A percentile compares a stretch with the other conserved stretches of the same genome.
Evolutionary conservation across 1,284 basidiomycete species (phyloP).

Genomic region (Earliella scabrosa): DNA sequence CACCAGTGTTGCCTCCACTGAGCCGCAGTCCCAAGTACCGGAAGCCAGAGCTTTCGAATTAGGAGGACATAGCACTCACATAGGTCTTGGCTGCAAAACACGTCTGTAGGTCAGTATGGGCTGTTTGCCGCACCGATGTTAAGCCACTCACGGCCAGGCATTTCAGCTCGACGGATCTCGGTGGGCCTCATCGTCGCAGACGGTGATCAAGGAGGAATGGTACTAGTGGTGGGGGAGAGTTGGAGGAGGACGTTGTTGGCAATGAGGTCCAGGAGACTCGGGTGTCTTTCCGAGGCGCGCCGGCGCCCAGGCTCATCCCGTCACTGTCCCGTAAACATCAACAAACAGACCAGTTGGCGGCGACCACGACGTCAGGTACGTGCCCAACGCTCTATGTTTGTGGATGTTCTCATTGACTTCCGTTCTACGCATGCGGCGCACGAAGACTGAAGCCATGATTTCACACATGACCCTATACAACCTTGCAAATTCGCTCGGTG

Average conservation of each 20-base stretch:
- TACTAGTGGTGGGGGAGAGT: constrained; percentile 5
- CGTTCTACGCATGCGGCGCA: background rate
- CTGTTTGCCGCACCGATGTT: no score
- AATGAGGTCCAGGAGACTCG: constrained; percentile 8
- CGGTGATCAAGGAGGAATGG: constrained; percentile 11
- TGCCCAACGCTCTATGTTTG: background rate
- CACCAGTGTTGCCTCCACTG: no score
- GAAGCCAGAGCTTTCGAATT: no score
- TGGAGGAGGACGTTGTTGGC: constrained; percentile 13
- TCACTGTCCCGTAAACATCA: constrained; percentile 15
- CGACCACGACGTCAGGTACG: constrained; percentile 28
- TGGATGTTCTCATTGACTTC: background rate
- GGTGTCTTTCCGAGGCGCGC: constrained; percentile 23
- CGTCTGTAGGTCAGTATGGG: constrained; percentile 7
- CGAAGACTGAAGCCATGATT: constrained; percentile 54
- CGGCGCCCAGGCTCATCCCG: constrained; percentile 19
- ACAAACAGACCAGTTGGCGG: constrained; percentile 25
- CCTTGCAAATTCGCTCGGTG: constrained; percentile 83
- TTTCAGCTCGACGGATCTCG: constrained; percentile 60
- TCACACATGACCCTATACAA: constrained; percentile 80
- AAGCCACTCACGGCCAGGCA: constrained; percentile 77
- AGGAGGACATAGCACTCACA: no score
- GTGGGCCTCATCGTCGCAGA: constrained; percentile 69
- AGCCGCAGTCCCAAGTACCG: no score
- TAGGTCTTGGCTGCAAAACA: constrained; percentile 58